Percentiles rank a stretch among this genome's conserved stretches.
Evolutionary conservation across 768 basidiomycete genomes (phyloP).

Genomic region (Tylopilus balloui): DNA sequence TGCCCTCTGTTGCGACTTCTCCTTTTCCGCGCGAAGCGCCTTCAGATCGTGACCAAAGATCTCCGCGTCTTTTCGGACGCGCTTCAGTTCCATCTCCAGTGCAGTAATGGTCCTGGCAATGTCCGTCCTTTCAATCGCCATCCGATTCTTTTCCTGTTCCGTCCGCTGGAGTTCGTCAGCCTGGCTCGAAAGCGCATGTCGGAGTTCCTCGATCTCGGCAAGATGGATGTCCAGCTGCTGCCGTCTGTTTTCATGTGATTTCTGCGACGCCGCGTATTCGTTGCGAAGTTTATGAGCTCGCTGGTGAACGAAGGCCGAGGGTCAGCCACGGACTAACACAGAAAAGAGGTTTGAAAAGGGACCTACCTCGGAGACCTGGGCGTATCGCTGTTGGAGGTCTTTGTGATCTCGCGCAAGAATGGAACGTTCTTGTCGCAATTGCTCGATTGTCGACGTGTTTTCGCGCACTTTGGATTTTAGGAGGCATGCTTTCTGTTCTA

Average conservation of each 20-base stretch:
- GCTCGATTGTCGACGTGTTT: slow-evolving; percentile 66
- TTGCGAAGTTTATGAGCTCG: slow-evolving; percentile 58
- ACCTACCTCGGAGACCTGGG: slow-evolving; percentile 63
- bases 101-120: slow-evolving; percentile 61
- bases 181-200: slow-evolving; percentile 56
- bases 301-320: slow-evolving; percentile 29
- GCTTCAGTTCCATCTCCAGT: slow-evolving; percentile 69
- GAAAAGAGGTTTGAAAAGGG: neutral
- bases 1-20: slow-evolving; percentile 50
- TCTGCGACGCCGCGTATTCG: slow-evolving; percentile 56
- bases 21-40: slow-evolving; percentile 61
- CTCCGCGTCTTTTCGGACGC: slow-evolving; percentile 73
- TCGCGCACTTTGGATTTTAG: slow-evolving; percentile 65
- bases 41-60: slow-evolving; percentile 76
- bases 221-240: slow-evolving; percentile 70
- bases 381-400: slow-evolving; percentile 62
- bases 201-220: slow-evolving; percentile 74
- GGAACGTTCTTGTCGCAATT: slow-evolving; percentile 73
- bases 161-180: slow-evolving; percentile 58
- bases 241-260: slow-evolving; percentile 65
- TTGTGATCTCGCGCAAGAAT: slow-evolving; percentile 67
- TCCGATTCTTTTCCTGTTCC: slow-evolving; percentile 60
- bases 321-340: neutral
- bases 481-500: slow-evolving; percentile 68
- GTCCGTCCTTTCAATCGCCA: slow-evolving; percentile 58